phyloP scores from a whole-genome alignment of 2,329 filamentous ascomycete genomes.

The Fusarium nelsonii region DNA sequence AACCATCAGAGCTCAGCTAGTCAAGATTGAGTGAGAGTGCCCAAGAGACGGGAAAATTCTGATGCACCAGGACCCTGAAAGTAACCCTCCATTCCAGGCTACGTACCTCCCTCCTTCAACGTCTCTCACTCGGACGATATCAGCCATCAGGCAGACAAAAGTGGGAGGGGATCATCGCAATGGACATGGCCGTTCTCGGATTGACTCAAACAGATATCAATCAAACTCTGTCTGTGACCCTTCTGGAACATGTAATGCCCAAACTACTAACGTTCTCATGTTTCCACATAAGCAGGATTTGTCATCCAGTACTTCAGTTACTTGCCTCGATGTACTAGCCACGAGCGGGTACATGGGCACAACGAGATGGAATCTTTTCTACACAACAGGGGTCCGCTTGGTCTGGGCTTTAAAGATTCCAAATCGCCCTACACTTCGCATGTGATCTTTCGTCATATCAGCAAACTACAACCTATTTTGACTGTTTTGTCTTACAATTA shows the following conservation, averaged over 20 bases:
- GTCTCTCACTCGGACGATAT: conserved; percentile 3
- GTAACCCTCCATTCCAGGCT: conserved; percentile 17
- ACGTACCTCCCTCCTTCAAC: conserved; percentile 9
- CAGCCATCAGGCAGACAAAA: conserved; percentile 22
- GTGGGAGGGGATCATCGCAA: neutral
- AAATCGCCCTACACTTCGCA: conserved; percentile 26
- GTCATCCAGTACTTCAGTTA: conserved; percentile 2
- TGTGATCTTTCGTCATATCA: conserved; percentile 37
- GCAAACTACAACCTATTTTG: conserved; percentile 1
- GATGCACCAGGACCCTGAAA: conserved; percentile 33
- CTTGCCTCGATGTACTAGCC: neutral
- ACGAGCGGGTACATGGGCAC: conserved; percentile 10
- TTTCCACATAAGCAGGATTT: conserved; percentile 10
- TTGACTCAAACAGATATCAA: neutral
- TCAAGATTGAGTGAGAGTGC: conserved; percentile 8
- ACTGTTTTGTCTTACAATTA: neutral
- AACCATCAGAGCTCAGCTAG: conserved; percentile 34
- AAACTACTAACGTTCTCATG: neutral
- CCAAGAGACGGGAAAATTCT: conserved; percentile 26
- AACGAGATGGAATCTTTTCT: conserved; percentile 30
- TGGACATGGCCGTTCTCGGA: neutral
- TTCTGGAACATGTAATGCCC: neutral
- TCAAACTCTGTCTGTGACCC: neutral
- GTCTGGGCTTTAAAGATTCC: conserved; percentile 30
- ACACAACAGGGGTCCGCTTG: conserved; percentile 16